Percentiles rank a stretch among this genome's conserved stretches.
Evolutionary conservation across 1,139 yeast species (phyloP).

Genomic region (Suhomyces panamericanus): DNA sequence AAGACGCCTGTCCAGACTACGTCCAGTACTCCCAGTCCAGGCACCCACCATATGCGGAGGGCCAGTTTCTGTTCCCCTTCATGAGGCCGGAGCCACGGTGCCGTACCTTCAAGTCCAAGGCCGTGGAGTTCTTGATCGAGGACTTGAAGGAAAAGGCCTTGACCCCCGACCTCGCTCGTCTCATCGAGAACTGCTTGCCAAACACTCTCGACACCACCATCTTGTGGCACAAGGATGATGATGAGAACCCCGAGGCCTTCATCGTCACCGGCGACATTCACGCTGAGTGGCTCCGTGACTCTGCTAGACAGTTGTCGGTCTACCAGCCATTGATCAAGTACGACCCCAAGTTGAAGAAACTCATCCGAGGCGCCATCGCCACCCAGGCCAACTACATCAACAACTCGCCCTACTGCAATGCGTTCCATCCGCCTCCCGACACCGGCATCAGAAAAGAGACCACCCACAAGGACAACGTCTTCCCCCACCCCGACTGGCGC

Average conservation of each 20-base stretch:
- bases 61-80: conserved; percentile 55
- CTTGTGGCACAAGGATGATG: conserved; percentile 56
- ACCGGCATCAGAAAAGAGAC: conserved; percentile 54
- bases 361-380: conserved; percentile 76
- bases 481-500: conserved; percentile 68
- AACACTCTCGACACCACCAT: conserved; percentile 88
- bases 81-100: conserved; percentile 76
- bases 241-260: conserved; percentile 41
- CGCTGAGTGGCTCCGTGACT: conserved; percentile 88
- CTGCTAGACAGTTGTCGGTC: conserved; percentile 79
- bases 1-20: conserved; percentile 40
- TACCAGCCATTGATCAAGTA: conserved; percentile 61
- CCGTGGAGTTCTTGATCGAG: conserved; percentile 61
- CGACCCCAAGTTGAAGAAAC: conserved; percentile 49
- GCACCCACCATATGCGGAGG: conserved; percentile 54
- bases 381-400: conserved; percentile 69
- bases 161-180: conserved; percentile 67
- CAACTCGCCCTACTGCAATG: conserved; percentile 80
- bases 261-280: conserved; percentile 89
- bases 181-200: conserved; percentile 82
- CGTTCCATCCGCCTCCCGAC: conserved; percentile 80
- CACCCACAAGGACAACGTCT: conserved; percentile 64
- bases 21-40: conserved; percentile 38
- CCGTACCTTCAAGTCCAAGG: conserved; percentile 65
- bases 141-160: conserved; percentile 52